phyloP scores from a whole-genome alignment of 352 stramenopile species.

The Phytophthora niederhauseri region DNA sequence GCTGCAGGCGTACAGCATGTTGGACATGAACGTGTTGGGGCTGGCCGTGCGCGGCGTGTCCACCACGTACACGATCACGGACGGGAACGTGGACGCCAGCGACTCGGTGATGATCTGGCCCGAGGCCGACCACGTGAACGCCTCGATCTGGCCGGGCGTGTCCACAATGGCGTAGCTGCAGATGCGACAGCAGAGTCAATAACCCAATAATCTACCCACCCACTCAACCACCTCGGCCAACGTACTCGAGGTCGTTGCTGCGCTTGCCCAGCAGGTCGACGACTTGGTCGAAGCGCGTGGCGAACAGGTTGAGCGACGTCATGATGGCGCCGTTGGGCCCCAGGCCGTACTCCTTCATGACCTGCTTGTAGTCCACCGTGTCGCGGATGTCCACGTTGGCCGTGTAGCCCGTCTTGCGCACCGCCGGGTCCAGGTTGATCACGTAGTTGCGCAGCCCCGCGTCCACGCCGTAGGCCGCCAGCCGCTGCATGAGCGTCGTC shows the following conservation, averaged over 20 bases:
- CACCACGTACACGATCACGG: constrained; percentile 97
- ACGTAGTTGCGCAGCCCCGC: constrained; percentile 91
- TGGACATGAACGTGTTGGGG: constrained; percentile 99
- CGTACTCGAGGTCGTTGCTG: constrained; percentile 82
- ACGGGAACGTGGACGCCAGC: constrained; percentile 97
- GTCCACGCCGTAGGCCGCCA: constrained; percentile 74
- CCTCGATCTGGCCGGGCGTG: constrained; percentile 99
- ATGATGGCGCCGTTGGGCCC: constrained; percentile 99
- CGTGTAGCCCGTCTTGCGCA: constrained; percentile 95
- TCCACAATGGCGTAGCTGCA: constrained; percentile 97
- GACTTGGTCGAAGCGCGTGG: constrained; percentile 99
- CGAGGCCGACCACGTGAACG: constrained; percentile 99
- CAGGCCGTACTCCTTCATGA: constrained; percentile 98
- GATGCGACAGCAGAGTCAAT: constrained; percentile 5
- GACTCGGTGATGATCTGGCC: constrained; percentile 98
- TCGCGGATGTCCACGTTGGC: constrained; percentile 99
- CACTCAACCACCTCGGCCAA: background rate
- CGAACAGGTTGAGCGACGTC: constrained; percentile 99
- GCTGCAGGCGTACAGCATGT: constrained; percentile 99
- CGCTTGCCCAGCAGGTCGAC: constrained; percentile 94
- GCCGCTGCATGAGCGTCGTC: constrained; percentile 94
- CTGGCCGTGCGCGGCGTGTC: constrained; percentile 97
- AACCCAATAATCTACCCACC: background rate
- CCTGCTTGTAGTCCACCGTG: constrained; percentile 99
- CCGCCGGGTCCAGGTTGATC: constrained; percentile 98